phyloP scores from a whole-genome alignment of 768 basidiomycete genomes.

The Lactarius vividus region DNA sequence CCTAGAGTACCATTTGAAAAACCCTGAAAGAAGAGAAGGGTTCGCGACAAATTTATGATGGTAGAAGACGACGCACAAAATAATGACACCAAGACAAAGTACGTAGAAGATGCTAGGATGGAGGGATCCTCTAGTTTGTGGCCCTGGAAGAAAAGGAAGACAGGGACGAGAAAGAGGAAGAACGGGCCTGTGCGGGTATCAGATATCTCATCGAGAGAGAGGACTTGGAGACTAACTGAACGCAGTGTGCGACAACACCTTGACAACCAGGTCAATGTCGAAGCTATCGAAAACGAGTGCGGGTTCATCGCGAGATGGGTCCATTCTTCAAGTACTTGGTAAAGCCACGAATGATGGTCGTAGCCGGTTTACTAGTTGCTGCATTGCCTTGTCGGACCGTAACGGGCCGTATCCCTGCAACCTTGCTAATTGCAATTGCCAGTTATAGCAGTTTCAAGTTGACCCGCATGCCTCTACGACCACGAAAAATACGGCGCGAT shows the following conservation, averaged over 20 bases:
- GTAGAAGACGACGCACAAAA: constrained; percentile 56
- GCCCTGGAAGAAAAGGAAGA: constrained; percentile 76
- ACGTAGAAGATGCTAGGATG: constrained; percentile 52
- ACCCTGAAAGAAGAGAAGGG: constrained; percentile 39
- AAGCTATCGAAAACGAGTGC: constrained; percentile 61
- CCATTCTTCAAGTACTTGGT: constrained; percentile 7
- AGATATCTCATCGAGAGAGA: background rate
- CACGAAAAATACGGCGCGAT: constrained; percentile 20
- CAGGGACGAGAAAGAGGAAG: constrained; percentile 76
- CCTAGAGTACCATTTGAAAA: constrained; percentile 64
- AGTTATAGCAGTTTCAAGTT: background rate
- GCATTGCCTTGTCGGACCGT: background rate
- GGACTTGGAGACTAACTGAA: constrained; percentile 58
- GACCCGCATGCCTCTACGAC: constrained; percentile 21
- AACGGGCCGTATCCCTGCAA: background rate
- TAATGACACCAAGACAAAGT: constrained; percentile 54
- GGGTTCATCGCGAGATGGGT: constrained; percentile 15
- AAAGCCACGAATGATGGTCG: background rate
- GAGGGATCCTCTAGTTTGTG: constrained; percentile 46
- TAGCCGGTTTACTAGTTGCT: background rate
- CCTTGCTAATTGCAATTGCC: background rate
- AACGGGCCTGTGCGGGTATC: constrained; percentile 60
- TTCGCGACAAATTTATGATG: constrained; percentile 15
- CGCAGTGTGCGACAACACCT: constrained; percentile 71
- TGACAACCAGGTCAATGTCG: constrained; percentile 75